Conservation (phyloP, 495 filamentous ascomycete species). For the Tuber indicum region DNA sequence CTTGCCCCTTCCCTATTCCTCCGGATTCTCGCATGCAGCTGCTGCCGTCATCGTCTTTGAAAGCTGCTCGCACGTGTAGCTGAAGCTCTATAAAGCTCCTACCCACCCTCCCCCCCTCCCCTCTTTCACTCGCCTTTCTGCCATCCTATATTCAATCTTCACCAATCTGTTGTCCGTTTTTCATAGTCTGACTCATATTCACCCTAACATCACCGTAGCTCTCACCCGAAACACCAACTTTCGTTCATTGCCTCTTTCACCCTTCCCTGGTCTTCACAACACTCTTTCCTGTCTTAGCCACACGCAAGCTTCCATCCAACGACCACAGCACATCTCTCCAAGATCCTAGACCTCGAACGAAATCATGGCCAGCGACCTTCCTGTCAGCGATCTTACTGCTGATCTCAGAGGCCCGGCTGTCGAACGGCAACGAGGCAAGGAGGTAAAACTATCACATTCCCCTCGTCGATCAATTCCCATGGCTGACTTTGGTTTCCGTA, state of each 20-base stretch:
- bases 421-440: conserved; percentile 37
- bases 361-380: conserved; percentile 29
- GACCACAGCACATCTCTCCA: conserved; percentile 8
- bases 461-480: neutral
- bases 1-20: neutral
- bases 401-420: conserved; percentile 34
- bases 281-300: conserved; percentile 1
- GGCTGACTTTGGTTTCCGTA: conserved; percentile 17
- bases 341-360: conserved; percentile 3
- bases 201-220: conserved; percentile 12
- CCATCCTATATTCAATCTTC: neutral
- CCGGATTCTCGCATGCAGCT: neutral
- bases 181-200: conserved; percentile 13
- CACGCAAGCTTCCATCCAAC: conserved; percentile 7
- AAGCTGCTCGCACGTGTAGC: neutral
- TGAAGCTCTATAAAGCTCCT: conserved; percentile 4
- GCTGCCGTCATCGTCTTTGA: neutral
- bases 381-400: conserved; percentile 22
- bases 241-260: conserved; percentile 16
- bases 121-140: neutral
- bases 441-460: conserved; percentile 23
- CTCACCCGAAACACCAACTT: conserved; percentile 7
- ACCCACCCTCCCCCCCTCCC: neutral
- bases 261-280: conserved; percentile 14
- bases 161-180: conserved; percentile 9